phyloP scores from a whole-genome alignment of 768 basidiomycete genomes.

The Tricholoma hemisulphureum region DNA sequence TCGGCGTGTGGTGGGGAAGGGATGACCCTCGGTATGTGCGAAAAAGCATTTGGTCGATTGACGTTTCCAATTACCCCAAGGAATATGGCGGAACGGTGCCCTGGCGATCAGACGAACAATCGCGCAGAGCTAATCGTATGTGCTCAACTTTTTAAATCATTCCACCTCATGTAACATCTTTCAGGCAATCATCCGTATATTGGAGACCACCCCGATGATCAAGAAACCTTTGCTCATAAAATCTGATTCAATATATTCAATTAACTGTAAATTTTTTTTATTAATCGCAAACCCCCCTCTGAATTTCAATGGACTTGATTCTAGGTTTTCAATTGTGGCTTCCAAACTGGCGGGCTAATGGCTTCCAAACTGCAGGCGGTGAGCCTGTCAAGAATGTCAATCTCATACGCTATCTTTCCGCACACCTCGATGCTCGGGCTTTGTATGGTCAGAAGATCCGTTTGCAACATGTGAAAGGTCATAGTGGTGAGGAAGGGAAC shows the following conservation, averaged over 20 bases:
- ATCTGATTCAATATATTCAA: slow-evolving; percentile 84
- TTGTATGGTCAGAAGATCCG: slow-evolving; percentile 52
- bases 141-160: slow-evolving; percentile 16
- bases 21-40: slow-evolving; percentile 56
- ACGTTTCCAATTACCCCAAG: slow-evolving; percentile 36
- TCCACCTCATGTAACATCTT: slow-evolving; percentile 3
- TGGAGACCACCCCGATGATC: slow-evolving; percentile 67
- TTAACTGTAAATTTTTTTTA: slow-evolving; percentile 54
- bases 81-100: slow-evolving; percentile 80
- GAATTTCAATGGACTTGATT: neutral
- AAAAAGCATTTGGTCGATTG: neutral
- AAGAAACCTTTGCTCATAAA: slow-evolving; percentile 66
- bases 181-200: slow-evolving; percentile 82
- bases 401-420: slow-evolving; percentile 71
- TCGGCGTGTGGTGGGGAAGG: slow-evolving; percentile 88
- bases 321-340: slow-evolving; percentile 72
- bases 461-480: slow-evolving; percentile 76
- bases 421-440: slow-evolving; percentile 56
- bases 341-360: slow-evolving; percentile 57
- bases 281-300: too few relatives aligned
- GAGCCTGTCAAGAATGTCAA: slow-evolving; percentile 68
- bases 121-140: slow-evolving; percentile 83
- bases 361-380: slow-evolving; percentile 47
- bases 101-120: slow-evolving; percentile 84
- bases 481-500: slow-evolving; percentile 76